Evolutionary conservation across 108 stramenopile species (phyloP).

Genomic region (Phaeodactylum tricornutum): DNA sequence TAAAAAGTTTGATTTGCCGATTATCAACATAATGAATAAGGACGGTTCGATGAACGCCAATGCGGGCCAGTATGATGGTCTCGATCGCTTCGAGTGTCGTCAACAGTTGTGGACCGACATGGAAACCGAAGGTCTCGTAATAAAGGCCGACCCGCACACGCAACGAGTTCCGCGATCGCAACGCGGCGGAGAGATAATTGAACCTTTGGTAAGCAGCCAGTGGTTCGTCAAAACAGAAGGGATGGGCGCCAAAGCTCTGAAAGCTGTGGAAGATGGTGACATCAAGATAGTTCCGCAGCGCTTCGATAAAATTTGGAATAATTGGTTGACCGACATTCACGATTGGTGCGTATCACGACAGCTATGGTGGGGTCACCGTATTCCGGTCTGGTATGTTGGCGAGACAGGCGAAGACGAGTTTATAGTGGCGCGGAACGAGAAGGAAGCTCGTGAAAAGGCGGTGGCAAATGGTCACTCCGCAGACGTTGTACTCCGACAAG

Average conservation of each 20-base stretch:
- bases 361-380: conserved; percentile 96
- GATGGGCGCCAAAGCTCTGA: conserved; percentile 82
- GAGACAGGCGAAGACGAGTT: conserved; percentile 62
- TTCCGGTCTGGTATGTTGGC: conserved; percentile 90
- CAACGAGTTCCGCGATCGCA: conserved; percentile 94
- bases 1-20: conserved; percentile 80
- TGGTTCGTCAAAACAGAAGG: conserved; percentile 95
- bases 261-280: conserved; percentile 83
- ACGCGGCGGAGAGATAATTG: conserved; percentile 98
- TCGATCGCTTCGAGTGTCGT: conserved; percentile 91
- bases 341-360: conserved; percentile 97
- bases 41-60: conserved; percentile 82
- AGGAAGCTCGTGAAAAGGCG: conserved; percentile 74
- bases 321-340: conserved; percentile 88
- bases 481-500: conserved; percentile 74
- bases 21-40: conserved; percentile 96
- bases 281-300: conserved; percentile 87
- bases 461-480: conserved; percentile 41
- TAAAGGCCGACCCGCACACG: conserved; percentile 77
- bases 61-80: conserved; percentile 75
- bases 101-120: conserved; percentile 86
- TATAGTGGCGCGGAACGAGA: conserved; percentile 80
- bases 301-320: conserved; percentile 88
- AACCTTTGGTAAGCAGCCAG: conserved; percentile 94
- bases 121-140: conserved; percentile 61